These are phyloP conservation scores for Russula emetica DNA, from an alignment of 768 basidiomycete genomes.

Conservation along the genomic window DNA sequence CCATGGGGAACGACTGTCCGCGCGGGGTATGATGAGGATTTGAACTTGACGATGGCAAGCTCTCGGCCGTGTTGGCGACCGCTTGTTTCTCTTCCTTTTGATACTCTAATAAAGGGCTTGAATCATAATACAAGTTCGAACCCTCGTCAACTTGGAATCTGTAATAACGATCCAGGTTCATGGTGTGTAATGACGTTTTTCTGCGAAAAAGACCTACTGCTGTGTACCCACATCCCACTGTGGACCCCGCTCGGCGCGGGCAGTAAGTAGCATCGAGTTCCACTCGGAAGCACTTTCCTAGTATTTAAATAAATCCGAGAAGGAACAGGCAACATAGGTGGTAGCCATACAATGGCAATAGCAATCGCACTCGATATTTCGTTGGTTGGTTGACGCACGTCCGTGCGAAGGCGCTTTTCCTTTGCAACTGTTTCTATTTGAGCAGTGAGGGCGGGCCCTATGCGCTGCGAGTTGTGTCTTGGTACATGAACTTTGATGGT, in stretches of 20 bases:
- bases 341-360: constrained; percentile 58
- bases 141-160: constrained; percentile 75
- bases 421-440: constrained; percentile 57
- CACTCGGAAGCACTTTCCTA: constrained; percentile 79
- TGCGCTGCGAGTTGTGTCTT: constrained; percentile 67
- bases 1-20: constrained; percentile 15
- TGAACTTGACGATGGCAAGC: constrained; percentile 24
- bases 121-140: constrained; percentile 71
- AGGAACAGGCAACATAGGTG: background rate
- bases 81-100: constrained; percentile 30
- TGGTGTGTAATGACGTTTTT: background rate
- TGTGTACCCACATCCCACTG: constrained; percentile 88
- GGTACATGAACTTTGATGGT: constrained; percentile 64
- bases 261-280: constrained; percentile 76
- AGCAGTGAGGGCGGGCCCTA: constrained; percentile 57
- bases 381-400: constrained; percentile 58
- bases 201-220: constrained; percentile 49
- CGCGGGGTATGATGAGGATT: constrained; percentile 25
- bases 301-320: background rate
- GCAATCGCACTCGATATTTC: constrained; percentile 48
- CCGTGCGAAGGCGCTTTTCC: constrained; percentile 46
- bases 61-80: background rate
- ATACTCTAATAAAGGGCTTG: constrained; percentile 39
- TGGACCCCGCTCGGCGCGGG: constrained; percentile 76
- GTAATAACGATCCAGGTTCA: background rate